Percentiles rank a stretch among this genome's conserved stretches.
Evolutionary conservation across 202 grass and related monocot genomes (phyloP).

Genomic region (Setaria viridis): DNA sequence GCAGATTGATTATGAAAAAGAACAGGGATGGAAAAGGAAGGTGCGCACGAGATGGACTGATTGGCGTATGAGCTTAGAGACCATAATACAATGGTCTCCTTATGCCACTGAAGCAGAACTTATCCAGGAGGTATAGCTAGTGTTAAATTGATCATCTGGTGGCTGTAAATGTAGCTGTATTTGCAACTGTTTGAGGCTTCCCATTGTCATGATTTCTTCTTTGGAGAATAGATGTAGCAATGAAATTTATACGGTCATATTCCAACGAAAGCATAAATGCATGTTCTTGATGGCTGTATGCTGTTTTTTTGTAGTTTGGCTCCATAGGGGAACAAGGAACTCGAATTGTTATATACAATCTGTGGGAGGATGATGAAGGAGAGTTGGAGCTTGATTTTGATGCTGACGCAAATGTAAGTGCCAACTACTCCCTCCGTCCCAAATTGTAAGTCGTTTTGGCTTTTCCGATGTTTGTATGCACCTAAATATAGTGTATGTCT

Average conservation of each 20-base stretch:
- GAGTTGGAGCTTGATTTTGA: constrained; percentile 79
- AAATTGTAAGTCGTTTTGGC: no score
- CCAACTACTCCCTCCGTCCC: background rate
- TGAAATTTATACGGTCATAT: background rate
- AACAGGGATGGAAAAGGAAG: constrained; percentile 60
- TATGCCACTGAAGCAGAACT: constrained; percentile 79
- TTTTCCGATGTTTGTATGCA: no score
- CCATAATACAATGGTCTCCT: constrained; percentile 71
- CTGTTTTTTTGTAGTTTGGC: constrained; percentile 54
- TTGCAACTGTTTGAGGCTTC: background rate
- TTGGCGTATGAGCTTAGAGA: constrained; percentile 73
- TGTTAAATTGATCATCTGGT: constrained; percentile 25
- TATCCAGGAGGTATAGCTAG: constrained; percentile 62
- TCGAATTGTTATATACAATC: constrained; percentile 80
- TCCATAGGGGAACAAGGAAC: constrained; percentile 72
- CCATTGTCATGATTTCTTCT: background rate
- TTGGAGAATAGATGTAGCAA: constrained; percentile 14
- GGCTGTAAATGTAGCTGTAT: constrained; percentile 24
- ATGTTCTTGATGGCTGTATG: constrained; percentile 4
- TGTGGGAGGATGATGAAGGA: constrained; percentile 78
- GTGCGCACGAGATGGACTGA: constrained; percentile 53
- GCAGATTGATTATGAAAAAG: constrained; percentile 79
- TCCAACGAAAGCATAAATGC: background rate
- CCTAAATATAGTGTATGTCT: no score
- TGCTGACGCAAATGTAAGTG: constrained; percentile 58